Evolutionary conservation across 192 early-diverging fungal species (phyloP), one percentile per base, ranked within the genome.

Genomic region (Podila verticillata): DNA sequence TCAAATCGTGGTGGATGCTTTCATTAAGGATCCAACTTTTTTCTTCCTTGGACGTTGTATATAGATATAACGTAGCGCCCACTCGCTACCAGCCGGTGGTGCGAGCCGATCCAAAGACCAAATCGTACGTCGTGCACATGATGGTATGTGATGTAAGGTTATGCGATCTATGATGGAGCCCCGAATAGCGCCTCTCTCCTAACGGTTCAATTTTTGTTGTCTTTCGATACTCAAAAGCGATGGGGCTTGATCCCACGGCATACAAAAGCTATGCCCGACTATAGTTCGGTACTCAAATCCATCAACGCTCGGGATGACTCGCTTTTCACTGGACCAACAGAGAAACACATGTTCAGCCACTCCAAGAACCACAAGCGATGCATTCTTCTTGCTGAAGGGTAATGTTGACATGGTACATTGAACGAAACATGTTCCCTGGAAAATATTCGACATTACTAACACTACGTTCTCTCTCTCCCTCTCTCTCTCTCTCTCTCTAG

Each of bases 281-380:
- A 80, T 66, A 64, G 36, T n/a, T 68, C 70, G 13, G 64, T 77
- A 1, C 39, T 73, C 0, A 72, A 84, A 70, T 85, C 84, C 1
- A 89, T 87, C 48, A 90, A 90, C 72, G 87, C 84, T 1, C 74
- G 87, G 54, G 86, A 87, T 39, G 87, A 90, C 26, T 85, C 87
- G 2, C 72, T 90, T 10, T 70, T 65, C 35, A 68, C 54, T 34
- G 77, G 77, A 15, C 66, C 75, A 13, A 74, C 63, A 31, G 75
- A 74, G 24, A 87, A 86, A 48, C 34, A 80, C 30, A 84, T 90
- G 82, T 88, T 85, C 65, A 74, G 32, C n/a, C 60, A 73, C n/a
- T 77, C 81, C 7, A 88, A 86, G 48, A 84, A 86, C 31, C 59
- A 80, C 36, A 86, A 81, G 48, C 67, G 89, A 24, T 90, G 89